These are phyloP conservation scores for Colletotrichum eleusines DNA, from an alignment of 2,329 filamentous ascomycete genomes.

Conservation along the genomic window DNA sequence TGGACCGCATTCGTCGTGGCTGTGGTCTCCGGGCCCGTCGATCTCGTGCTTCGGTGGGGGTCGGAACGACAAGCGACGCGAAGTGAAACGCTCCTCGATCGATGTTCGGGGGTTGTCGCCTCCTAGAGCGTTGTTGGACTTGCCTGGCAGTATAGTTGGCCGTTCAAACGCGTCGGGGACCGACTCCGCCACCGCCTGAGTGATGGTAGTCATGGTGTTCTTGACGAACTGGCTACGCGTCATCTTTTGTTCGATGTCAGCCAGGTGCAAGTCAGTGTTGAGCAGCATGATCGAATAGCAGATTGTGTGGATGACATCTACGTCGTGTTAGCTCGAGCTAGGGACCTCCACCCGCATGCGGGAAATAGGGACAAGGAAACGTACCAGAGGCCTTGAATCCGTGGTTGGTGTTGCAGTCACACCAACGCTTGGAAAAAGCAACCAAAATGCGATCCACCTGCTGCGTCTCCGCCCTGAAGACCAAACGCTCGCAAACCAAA, in stretches of 20 bases:
- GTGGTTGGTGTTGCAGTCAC: conserved; percentile 90
- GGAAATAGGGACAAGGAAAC: conserved; percentile 46
- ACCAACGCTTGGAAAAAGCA: conserved; percentile 91
- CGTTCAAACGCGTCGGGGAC: conserved; percentile 74
- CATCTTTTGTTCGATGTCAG: conserved; percentile 97
- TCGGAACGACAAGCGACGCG: conserved; percentile 63
- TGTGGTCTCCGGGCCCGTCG: conserved; percentile 49
- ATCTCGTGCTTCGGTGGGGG: conserved; percentile 59
- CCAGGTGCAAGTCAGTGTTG: conserved; percentile 95
- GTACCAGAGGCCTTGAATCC: conserved; percentile 90
- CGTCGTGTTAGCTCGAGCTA: conserved; percentile 47
- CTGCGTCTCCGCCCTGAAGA: conserved; percentile 92
- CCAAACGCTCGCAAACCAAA: conserved; percentile 82
- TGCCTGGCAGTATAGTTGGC: conserved; percentile 66
- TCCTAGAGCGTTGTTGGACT: conserved; percentile 42
- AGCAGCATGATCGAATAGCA: conserved; percentile 95
- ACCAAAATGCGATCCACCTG: conserved; percentile 96
- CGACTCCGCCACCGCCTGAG: conserved; percentile 80
- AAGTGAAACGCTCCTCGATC: conserved; percentile 52
- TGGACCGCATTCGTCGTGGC: conserved; percentile 73
- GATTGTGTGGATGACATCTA: conserved; percentile 95
- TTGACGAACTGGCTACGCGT: conserved; percentile 94
- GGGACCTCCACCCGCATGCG: background rate
- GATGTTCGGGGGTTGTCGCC: conserved; percentile 51
- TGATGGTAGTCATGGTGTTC: conserved; percentile 93